Evolutionary conservation across 805 yeast genomes (phyloP), one percentile per base, ranked within the genome.

Genomic region (Candida michaelii): DNA sequence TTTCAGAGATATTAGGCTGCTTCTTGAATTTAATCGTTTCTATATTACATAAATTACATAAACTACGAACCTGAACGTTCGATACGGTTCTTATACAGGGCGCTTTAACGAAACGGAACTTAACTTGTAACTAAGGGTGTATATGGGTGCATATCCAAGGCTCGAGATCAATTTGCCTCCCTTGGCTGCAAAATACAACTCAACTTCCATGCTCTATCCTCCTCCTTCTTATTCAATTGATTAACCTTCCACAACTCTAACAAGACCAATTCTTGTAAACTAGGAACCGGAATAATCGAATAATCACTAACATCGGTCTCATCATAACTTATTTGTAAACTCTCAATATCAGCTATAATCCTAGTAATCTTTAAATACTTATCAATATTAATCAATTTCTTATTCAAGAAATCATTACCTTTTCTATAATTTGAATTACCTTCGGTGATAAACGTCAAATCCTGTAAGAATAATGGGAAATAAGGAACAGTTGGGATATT

Each of bases 381-480:
- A 57, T 84, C 93, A 48, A 85, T 77, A 55, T 86, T 85, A 54
- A 86, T 78, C 49, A 83, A 66, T 52, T 77, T 77, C 53, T 77
- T 79, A 48, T 73, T 73, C 53, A 79, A 65, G 53, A 78, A 77
- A 5, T 68, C 75, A 47, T 80, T 77, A 4, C 83, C 81, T 46
- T 71, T 77, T 56, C 90, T 70, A 57, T 68, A 81, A 52, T 79
- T 82, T 30, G 84, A 74, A 56, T 85, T 85, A n/a, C 93, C 91
- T 51, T 86, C 95, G 39, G 81, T 76, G n/a, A 85, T 79, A 63
- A 85, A 85, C 0, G 90, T 85, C 53, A 86, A 69, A 61, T 86
- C 95, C 61, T 84, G 93, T 34, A 86, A 65, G 58, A 83, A 85
- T 41, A 86, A 63, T 35, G 85, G 82, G 44, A 85, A 73, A 56